Evolutionary conservation across 2,329 filamentous ascomycete species (phyloP).

Genomic region (Sphaceloma murrayae): DNA sequence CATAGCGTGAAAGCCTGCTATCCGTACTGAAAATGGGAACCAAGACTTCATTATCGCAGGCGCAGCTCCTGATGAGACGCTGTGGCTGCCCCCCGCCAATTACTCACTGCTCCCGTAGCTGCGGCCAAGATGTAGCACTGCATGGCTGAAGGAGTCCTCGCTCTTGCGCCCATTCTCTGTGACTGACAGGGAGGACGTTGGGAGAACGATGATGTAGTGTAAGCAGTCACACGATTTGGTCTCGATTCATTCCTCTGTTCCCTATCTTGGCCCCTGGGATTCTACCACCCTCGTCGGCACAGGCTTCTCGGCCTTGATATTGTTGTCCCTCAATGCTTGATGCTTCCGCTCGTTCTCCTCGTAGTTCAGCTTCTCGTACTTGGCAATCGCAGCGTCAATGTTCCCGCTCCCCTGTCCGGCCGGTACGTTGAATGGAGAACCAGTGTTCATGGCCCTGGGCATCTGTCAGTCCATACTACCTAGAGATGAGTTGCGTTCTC

Average conservation of each 20-base stretch:
- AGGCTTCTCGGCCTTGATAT: slow-evolving; percentile 25
- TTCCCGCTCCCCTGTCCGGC: slow-evolving; percentile 50
- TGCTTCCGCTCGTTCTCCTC: slow-evolving; percentile 49
- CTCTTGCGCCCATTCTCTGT: too few relatives aligned
- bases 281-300: slow-evolving; percentile 1
- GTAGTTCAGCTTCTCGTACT: slow-evolving; percentile 51
- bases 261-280: background rate
- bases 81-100: background rate
- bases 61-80: background rate
- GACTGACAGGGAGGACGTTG: too few relatives aligned
- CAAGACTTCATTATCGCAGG: too few relatives aligned
- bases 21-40: too few relatives aligned
- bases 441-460: slow-evolving; percentile 51
- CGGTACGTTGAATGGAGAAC: slow-evolving; percentile 54
- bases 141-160: too few relatives aligned
- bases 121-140: too few relatives aligned
- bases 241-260: background rate
- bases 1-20: too few relatives aligned
- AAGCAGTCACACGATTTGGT: too few relatives aligned
- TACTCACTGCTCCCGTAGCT: too few relatives aligned
- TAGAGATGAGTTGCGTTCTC: too few relatives aligned
- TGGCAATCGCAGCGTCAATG: slow-evolving; percentile 49
- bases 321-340: slow-evolving; percentile 32
- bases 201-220: background rate
- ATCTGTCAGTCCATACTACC: too few relatives aligned